Evolutionary conservation across 768 basidiomycete genomes (phyloP), one percentile per base, ranked within the genome.

Genomic region (Rhizopogon vinicolor): DNA sequence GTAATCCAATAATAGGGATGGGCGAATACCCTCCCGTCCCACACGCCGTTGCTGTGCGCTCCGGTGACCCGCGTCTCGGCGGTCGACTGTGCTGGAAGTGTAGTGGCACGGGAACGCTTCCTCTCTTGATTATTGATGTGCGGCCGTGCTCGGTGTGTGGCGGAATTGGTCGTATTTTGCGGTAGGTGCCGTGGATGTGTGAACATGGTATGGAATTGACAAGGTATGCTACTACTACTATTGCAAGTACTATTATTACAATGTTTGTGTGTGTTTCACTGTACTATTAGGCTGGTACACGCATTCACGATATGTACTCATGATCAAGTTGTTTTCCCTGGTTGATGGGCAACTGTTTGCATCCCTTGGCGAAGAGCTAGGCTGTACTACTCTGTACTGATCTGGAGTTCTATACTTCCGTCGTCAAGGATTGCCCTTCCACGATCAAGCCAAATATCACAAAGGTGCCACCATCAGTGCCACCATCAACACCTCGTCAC

Each of bases 1-100:
- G 29, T n/a, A 61, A 63, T 33, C 71, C 68, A 7, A 16, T 59
- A 28, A 53, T 55, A 25, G 51, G 58, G 5, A 55, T 57, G 50
- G 55, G 55, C 2, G n/a, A 43, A 6, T 55, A 56, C 14, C 49
- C 57, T 6, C 73, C 76, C 1, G 73, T 73, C 16, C 77, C 75
- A 0, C 68, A 77, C 16, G 68, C 81, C 13, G 59, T 78, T 1
- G 74, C 85, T 3, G 64, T 86, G 51, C 57, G 57, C 0, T 79
- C 90, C 0, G 90, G 90, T 2, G 90, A 92, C 66, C 75, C 85
- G 19, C 68, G 89, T 45, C 69, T 91, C 8, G 90, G 89, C 3
- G 90, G 91, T 0, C 60, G 69, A 43, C 51, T 78, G 60, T 92
- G 91, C 66, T 81, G 77, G 80, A 71, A 76, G 22, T 92, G 90